Evolutionary conservation across 108 stramenopile species (phyloP), one percentile per base, ranked within the genome.

Genomic region (Epithemia pelagica): DNA sequence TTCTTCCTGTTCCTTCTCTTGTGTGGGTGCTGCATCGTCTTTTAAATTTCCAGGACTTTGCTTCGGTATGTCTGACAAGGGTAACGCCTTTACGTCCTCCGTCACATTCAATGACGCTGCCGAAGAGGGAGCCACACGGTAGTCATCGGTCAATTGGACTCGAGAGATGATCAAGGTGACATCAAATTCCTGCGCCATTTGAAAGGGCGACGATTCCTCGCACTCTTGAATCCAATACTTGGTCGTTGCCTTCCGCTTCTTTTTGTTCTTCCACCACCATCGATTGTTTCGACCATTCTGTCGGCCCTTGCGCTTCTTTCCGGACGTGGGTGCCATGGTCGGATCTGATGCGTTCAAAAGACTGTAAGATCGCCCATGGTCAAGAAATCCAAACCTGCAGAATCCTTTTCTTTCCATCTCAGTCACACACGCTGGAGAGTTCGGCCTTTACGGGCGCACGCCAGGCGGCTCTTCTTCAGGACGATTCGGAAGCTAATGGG

Each of bases 191-290:
- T 24, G 7, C 21, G 28, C 18, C 25, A 21, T 52, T 7, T 5
- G 7, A 26, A 57, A 57, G 5, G 56, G 56, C 56, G 56, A 26
- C 56, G 37, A 46, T 57, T 57, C 56, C 61, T 61, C 30, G 28
- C 61, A 61, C 3, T 61, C 61, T 15, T 61, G 20, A 26, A 61
- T 61, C 61, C 61, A 61, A 31, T 61, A 61, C 28, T 61, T 61
- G 5, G 18, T 7, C 5, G 3, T 28, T 30, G 20, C 3, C 20
- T 3, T 7, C 27, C 61, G 18, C 27, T 61, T 61, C 21, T 31
- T 3, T n/a, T 61, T 26, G 15, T 57, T 23, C 26, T 21, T 27
- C 26, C n/a, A 5, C 25, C 56, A 21, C 3, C 18, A n/a, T 10
- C 26, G 61, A 8, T 29, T 29, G n/a, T n/a, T n/a, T 8, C 26